phyloP scores from a whole-genome alignment of 192 early-diverging fungal genomes.

The Entomortierella beljakovae region DNA sequence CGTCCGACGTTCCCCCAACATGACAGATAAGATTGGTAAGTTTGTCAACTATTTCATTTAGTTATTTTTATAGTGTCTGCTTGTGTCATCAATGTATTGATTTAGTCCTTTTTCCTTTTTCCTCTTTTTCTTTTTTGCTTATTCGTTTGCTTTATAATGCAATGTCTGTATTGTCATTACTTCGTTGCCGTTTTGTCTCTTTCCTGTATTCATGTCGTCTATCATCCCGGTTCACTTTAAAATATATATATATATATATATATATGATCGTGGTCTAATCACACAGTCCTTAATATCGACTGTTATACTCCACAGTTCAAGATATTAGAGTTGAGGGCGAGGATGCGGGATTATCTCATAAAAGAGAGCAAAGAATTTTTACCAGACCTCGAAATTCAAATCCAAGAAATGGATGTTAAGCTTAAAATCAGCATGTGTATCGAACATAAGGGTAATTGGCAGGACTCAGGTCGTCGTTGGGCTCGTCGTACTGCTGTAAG shows the following conservation, averaged over 20 bases:
- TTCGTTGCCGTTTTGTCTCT: too few relatives aligned
- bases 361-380: slow-evolving; percentile 66
- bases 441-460: slow-evolving; percentile 86
- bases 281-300: slow-evolving; percentile 63
- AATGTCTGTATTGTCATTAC: too few relatives aligned
- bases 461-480: slow-evolving; percentile 68
- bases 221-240: too few relatives aligned
- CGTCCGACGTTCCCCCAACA: slow-evolving; percentile 71
- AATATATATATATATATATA: too few relatives aligned
- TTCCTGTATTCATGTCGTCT: too few relatives aligned
- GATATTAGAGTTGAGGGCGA: slow-evolving; percentile 70
- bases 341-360: slow-evolving; percentile 72
- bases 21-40: slow-evolving; percentile 59
- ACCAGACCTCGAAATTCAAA: slow-evolving; percentile 66
- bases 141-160: too few relatives aligned
- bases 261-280: too few relatives aligned
- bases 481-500: slow-evolving; percentile 41
- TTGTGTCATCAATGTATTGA: not conserved
- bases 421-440: slow-evolving; percentile 74
- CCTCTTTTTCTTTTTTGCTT: not conserved
- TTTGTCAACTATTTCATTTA: not conserved
- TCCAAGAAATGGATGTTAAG: slow-evolving; percentile 71
- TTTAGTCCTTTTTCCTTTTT: not conserved
- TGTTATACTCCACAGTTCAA: slow-evolving; percentile 79
- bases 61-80: not conserved